Base-by-base conservation (phyloP, 495 filamentous ascomycete genomes). In the Neurospora sp. region DNA sequence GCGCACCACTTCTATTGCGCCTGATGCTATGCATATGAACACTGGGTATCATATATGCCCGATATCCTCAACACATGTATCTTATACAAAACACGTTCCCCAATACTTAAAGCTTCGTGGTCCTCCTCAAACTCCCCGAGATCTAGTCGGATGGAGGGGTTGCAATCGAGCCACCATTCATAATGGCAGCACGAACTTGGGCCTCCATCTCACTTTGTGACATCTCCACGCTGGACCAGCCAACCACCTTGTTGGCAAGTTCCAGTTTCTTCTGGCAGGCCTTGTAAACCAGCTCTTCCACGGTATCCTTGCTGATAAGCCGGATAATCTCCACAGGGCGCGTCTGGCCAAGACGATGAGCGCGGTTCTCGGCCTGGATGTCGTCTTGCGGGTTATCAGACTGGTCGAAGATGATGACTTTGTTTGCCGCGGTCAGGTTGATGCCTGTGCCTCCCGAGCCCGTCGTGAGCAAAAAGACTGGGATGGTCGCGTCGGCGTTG, bases 381-480 rank as follows among this genome's bases (percentile, higher is more conserved):
- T 99, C 96, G 72, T 98, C 94, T 80, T 99, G 96, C 0, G 96
- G 96, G 76, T 99, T 99, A 82, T 98, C 98, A 39, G 88, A 91
- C 70, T 91, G 92, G 81, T 99, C 96, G 78, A 98, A 98, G 77
- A 99, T 95, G 80, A 99, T 88, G 73, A 99, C 94, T 84, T 97
- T 98, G 83, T 98, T 98, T 3, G 96, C 96, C 53, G 90, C 92
- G 14, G 93, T 93, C 40, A 99, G 81, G 81, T 99, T 99, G 82
- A 99, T 97, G 18, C 96, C 96, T 3, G 94, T 93, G 42, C 96
- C 96, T 22, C 96, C 96, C 10, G 96, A 94, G 73, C 93, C 95
- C 8, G 96, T 99, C 1, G 92, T 95, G 1, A 99, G 87, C 41
- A 99, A 86, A 82, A 99, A 99, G 3, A 95, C 94, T 1, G 93